Conservation (phyloP, 495 filamentous ascomycete species). For the Apodospora peruviana region DNA sequence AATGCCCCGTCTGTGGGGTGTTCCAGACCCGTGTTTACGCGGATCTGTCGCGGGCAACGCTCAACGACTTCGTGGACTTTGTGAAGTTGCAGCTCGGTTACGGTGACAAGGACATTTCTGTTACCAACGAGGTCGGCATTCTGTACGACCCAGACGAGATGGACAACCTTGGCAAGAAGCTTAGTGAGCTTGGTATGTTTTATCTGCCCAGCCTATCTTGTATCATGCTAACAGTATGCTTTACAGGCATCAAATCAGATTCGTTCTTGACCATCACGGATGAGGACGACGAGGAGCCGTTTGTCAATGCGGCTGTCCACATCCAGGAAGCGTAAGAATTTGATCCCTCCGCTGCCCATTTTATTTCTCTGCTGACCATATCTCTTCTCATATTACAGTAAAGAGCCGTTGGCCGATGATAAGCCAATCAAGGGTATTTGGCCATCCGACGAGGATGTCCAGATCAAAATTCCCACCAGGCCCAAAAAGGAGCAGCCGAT, state of each 20-base stretch:
- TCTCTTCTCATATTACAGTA: constrained; percentile 13
- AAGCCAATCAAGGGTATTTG: constrained; percentile 34
- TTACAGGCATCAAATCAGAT: constrained; percentile 52
- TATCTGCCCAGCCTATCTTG: background rate
- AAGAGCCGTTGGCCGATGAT: constrained; percentile 25
- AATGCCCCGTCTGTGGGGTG: constrained; percentile 77
- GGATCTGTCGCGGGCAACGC: constrained; percentile 67
- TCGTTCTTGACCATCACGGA: constrained; percentile 81
- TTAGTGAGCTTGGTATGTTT: constrained; percentile 66
- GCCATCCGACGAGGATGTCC: constrained; percentile 12
- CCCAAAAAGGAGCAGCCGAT: constrained; percentile 25
- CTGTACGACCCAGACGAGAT: constrained; percentile 87
- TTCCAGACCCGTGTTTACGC: constrained; percentile 60
- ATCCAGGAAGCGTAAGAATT: constrained; percentile 46
- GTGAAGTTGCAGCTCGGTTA: constrained; percentile 69
- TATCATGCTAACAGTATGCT: constrained; percentile 3
- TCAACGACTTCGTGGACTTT: constrained; percentile 74
- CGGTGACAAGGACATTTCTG: constrained; percentile 68
- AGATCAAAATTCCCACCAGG: constrained; percentile 40
- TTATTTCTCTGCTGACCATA: constrained; percentile 1
- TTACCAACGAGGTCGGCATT: constrained; percentile 64
- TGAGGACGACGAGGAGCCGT: constrained; percentile 73
- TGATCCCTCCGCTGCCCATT: background rate
- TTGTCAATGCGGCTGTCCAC: constrained; percentile 75
- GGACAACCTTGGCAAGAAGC: constrained; percentile 74